A percentile compares a stretch with the other conserved stretches of the same genome.
phyloP scores from a whole-genome alignment of 2,329 filamentous ascomycete species.

The Akanthomyces uredinophilus region DNA sequence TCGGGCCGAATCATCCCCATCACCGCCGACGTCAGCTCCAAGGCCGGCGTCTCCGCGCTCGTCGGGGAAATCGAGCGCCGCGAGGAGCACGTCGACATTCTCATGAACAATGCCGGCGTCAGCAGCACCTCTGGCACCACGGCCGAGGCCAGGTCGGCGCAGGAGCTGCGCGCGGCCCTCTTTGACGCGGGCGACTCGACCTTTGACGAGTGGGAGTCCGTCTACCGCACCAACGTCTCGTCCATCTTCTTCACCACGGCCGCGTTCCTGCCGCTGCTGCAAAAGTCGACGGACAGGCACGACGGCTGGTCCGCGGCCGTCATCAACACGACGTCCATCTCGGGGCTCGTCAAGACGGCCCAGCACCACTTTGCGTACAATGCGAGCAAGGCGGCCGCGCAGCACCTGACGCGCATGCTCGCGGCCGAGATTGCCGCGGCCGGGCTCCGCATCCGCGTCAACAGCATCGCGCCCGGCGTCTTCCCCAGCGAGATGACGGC shows the following conservation, averaged over 20 bases:
- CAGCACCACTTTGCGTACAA: constrained; percentile 65
- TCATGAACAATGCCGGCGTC: constrained; percentile 65
- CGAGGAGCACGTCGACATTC: constrained; percentile 56
- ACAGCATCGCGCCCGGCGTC: constrained; percentile 69
- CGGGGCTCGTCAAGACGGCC: constrained; percentile 56
- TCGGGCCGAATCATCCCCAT: constrained; percentile 55
- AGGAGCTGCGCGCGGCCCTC: constrained; percentile 53
- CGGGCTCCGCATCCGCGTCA: constrained; percentile 60
- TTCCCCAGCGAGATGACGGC: constrained; percentile 70
- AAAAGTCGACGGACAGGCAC: constrained; percentile 40
- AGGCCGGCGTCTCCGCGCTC: constrained; percentile 53
- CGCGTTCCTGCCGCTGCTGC: constrained; percentile 57
- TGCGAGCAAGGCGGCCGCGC: constrained; percentile 58
- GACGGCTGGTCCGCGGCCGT: constrained; percentile 52
- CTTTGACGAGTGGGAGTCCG: constrained; percentile 65
- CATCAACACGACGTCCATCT: constrained; percentile 65
- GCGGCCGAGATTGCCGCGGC: constrained; percentile 55
- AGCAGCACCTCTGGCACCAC: constrained; percentile 49
- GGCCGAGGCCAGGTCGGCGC: constrained; percentile 35
- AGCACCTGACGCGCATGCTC: constrained; percentile 60
- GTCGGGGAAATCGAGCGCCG: constrained; percentile 50
- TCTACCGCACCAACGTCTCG: constrained; percentile 72
- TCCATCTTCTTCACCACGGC: constrained; percentile 61
- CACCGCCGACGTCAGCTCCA: constrained; percentile 57
- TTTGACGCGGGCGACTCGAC: constrained; percentile 58